Conservation (phyloP, 495 filamentous ascomycete genomes). For the Tetracladium setigerum region DNA sequence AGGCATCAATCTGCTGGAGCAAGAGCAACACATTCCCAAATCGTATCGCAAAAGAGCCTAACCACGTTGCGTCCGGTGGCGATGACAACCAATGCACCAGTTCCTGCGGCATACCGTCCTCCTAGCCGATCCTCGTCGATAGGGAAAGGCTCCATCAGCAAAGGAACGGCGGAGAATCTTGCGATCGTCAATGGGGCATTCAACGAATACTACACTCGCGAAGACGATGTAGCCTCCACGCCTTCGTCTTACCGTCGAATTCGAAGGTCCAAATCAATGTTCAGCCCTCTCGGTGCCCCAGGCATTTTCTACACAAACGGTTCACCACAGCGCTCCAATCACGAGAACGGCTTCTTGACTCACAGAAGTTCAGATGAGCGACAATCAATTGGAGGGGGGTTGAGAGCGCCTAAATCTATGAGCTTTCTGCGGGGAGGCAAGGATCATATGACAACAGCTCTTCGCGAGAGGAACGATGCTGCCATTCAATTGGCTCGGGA, state of each 20-base stretch:
- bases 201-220: constrained; percentile 44
- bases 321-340: constrained; percentile 14
- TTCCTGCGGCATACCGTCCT: constrained; percentile 18
- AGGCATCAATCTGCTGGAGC: constrained; percentile 11
- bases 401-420: constrained; percentile 45
- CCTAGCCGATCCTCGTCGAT: constrained; percentile 26
- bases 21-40: constrained; percentile 14
- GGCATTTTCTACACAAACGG: constrained; percentile 21
- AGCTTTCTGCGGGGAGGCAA: constrained; percentile 48
- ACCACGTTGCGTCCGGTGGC: constrained; percentile 11
- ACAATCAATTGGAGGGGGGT: neutral
- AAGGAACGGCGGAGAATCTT: constrained; percentile 26
- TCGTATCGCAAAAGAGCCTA: constrained; percentile 1
- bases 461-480: constrained; percentile 32
- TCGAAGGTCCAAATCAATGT: constrained; percentile 68
- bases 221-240: constrained; percentile 53
- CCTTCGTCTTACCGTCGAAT: constrained; percentile 72
- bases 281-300: constrained; percentile 42
- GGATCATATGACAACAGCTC: constrained; percentile 13
- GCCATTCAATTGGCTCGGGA: constrained; percentile 40
- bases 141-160: constrained; percentile 27
- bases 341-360: too few species aligned
- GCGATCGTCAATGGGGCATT: constrained; percentile 27
- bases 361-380: constrained; percentile 11
- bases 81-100: constrained; percentile 17